Base-by-base conservation (phyloP, 192 early-diverging fungal genomes). In the Backusella tarrabulga region DNA sequence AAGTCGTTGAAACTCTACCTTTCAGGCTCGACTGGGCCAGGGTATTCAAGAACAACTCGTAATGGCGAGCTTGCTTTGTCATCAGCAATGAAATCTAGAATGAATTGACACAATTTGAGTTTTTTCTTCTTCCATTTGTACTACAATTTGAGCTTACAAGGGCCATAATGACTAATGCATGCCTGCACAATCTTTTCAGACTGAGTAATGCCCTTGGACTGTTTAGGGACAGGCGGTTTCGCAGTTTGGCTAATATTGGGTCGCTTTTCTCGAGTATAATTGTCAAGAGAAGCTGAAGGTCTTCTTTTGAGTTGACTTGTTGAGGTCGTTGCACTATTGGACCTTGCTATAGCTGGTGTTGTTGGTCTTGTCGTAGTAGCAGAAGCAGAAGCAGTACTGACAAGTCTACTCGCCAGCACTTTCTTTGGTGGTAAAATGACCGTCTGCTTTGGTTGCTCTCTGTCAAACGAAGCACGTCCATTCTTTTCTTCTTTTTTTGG, bases 101-200 rank as follows among this genome's bases (percentile, higher is more conserved):
- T 60, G 19, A 60, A 15, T 17, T 23, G 19, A 26, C 54, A 12
- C 54, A 23, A 56, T n/a, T 68, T 68, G 12, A 35, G 15, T 19
- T 17, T 15, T 6, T 66, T 21, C 56, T n/a, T 6, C 0, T 17
- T 68, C 7, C 15, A 9, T 35, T 34, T 19, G 35, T 4, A n/a
- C 5, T n/a, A 40, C 11, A 11, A 11, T 40, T 35, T 68, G 3
- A 72, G 42, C 83, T 81, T 86, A 86, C 85, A 83, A 41, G 83
- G 83, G 38, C 83, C 81, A 70, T 86, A 86, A 29, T 83, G 80
- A 69, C 42, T 68, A 36, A 80, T 82, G 5, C 79, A 70, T 41
- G 85, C 78, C 17, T 77, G 80, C 11, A 86, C 81, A 72, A 86
- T 79, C 78, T 78, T 74, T n/a, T 86, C 85, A 75, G 85, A 86